phyloP scores from a whole-genome alignment of 148 eudicot genomes.

The Diospyros kaki region DNA sequence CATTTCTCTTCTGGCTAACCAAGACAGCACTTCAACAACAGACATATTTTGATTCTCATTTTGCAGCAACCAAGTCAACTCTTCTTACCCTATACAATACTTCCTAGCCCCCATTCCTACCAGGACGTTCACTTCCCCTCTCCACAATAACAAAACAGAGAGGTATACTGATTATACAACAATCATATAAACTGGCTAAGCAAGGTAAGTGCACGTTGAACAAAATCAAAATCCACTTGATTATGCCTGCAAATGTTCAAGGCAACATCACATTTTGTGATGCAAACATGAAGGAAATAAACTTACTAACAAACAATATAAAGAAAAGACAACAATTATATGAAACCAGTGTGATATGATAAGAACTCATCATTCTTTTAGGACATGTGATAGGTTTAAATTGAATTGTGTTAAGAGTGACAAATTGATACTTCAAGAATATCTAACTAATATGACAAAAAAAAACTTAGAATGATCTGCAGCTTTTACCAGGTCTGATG shows the following conservation, averaged over 20 bases:
- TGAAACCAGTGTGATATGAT: not conserved
- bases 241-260: not conserved
- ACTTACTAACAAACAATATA: not conserved
- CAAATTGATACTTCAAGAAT: not conserved
- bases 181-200: constrained; percentile 4
- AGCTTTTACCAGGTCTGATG: constrained; percentile 50
- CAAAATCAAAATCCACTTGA: not conserved
- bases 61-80: too few relatives aligned
- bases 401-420: not conserved
- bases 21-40: too few relatives aligned
- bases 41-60: too few relatives aligned
- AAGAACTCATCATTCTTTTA: not conserved
- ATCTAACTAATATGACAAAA: not conserved
- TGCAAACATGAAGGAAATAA: not conserved
- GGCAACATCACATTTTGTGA: not conserved
- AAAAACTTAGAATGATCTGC: not conserved
- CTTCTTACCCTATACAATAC: too few relatives aligned
- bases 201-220: not conserved
- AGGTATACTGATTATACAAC: not conserved
- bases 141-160: too few relatives aligned
- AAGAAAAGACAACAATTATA: not conserved
- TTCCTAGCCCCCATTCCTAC: too few relatives aligned
- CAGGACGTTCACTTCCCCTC: too few relatives aligned
- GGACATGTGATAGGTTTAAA: not conserved
- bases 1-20: too few relatives aligned